Evolutionary conservation across 768 basidiomycete species (phyloP).

Genomic region (Collybia sp.): DNA sequence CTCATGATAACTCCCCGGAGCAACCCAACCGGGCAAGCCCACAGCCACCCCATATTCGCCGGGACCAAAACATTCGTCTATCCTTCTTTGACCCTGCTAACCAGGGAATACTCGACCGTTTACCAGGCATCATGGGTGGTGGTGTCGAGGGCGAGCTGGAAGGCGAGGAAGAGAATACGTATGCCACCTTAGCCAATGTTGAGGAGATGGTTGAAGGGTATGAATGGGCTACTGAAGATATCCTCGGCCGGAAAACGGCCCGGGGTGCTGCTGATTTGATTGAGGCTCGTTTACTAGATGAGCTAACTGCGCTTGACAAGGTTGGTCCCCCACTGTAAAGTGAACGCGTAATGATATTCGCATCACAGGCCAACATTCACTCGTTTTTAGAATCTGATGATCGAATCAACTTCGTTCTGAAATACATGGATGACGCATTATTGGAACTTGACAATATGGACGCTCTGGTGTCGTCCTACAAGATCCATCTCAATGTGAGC

Average conservation of each 20-base stretch:
- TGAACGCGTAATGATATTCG: slow-evolving; percentile 3
- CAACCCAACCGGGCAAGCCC: slow-evolving; percentile 20
- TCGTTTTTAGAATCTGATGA: slow-evolving; percentile 97
- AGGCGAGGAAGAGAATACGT: slow-evolving; percentile 68
- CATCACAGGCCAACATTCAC: slow-evolving; percentile 84
- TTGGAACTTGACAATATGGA: slow-evolving; percentile 89
- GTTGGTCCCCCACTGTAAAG: slow-evolving; percentile 32
- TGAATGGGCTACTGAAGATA: slow-evolving; percentile 88
- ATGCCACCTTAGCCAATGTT: slow-evolving; percentile 84
- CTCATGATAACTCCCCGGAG: slow-evolving; percentile 21
- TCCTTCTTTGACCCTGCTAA: slow-evolving; percentile 83
- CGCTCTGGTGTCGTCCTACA: slow-evolving; percentile 85
- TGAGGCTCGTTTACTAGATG: slow-evolving; percentile 83
- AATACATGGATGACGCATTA: slow-evolving; percentile 85
- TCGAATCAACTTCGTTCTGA: slow-evolving; percentile 78
- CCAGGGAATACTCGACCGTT: slow-evolving; percentile 66
- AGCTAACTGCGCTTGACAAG: slow-evolving; percentile 90
- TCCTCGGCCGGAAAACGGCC: slow-evolving; percentile 59
- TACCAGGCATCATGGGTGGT: slow-evolving; percentile 41
- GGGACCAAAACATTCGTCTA: slow-evolving; percentile 66
- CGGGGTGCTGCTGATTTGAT: slow-evolving; percentile 86
- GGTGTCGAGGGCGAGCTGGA: slow-evolving; percentile 42
- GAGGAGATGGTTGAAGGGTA: slow-evolving; percentile 99
- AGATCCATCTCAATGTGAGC: slow-evolving; percentile 91
- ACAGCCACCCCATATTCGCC: slow-evolving; percentile 33